Evolutionary conservation across 192 early-diverging fungal genomes (phyloP).

Genomic region (Coemansia javaensis): DNA sequence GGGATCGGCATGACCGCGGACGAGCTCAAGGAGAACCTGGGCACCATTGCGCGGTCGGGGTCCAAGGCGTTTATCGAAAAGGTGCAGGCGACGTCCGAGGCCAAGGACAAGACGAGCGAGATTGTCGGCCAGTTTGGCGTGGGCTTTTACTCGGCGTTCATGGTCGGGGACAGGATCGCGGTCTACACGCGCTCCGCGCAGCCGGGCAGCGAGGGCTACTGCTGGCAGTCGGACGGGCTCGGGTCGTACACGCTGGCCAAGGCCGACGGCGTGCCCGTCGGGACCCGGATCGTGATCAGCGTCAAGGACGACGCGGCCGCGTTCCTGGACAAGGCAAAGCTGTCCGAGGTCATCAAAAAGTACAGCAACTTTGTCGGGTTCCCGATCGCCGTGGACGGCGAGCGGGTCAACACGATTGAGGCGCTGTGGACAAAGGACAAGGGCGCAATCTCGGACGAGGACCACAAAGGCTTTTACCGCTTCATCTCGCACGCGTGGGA

Average conservation of each 20-base stretch:
- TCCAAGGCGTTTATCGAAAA: conserved; percentile 81
- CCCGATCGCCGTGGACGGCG: conserved; percentile 85
- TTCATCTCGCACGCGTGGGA: conserved; percentile 65
- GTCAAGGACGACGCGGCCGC: conserved; percentile 84
- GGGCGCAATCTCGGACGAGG: conserved; percentile 66
- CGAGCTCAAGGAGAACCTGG: conserved; percentile 85
- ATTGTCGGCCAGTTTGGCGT: conserved; percentile 99
- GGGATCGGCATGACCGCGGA: conserved; percentile 95
- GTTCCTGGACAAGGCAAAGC: conserved; percentile 66
- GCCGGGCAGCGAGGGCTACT: conserved; percentile 76
- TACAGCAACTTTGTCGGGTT: conserved; percentile 98
- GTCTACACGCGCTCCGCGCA: conserved; percentile 85
- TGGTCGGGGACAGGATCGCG: conserved; percentile 91
- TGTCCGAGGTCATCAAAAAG: conserved; percentile 71
- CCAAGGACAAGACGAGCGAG: conserved; percentile 58
- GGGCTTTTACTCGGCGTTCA: conserved; percentile 97
- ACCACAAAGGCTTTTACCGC: conserved; percentile 90
- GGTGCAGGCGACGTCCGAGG: conserved; percentile 41
- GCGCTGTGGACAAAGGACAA: conserved; percentile 91
- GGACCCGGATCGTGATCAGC: conserved; percentile 88
- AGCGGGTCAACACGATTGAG: conserved; percentile 84
- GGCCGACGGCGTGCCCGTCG: conserved; percentile 89
- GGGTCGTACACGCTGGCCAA: conserved; percentile 85
- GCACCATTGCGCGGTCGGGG: conserved; percentile 97
- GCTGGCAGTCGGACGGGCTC: conserved; percentile 93